Evolutionary conservation across 1,284 basidiomycete species (phyloP).

Genomic region (Anthracocystis walkeri): DNA sequence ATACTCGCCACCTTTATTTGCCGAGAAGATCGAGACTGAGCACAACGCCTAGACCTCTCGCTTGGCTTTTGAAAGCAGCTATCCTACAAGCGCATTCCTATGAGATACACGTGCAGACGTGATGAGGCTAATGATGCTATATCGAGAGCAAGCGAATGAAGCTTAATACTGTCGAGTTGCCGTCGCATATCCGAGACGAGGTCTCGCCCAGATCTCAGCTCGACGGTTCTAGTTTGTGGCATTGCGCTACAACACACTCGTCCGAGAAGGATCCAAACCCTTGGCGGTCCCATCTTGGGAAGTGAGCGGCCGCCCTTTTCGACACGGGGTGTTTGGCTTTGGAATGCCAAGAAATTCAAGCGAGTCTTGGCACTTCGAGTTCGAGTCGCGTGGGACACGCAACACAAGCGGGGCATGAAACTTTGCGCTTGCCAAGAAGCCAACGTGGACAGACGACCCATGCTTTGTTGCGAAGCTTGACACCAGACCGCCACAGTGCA

Average conservation of each 20-base stretch:
- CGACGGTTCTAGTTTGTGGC: background rate
- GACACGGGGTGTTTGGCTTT: background rate
- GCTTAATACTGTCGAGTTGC: too few relatives aligned
- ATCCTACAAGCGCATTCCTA: too few relatives aligned
- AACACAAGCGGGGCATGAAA: slow-evolving; percentile 8
- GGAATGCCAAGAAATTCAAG: slow-evolving; percentile 14
- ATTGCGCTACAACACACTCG: too few relatives aligned
- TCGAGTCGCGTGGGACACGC: slow-evolving; percentile 13
- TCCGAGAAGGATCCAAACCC: too few relatives aligned
- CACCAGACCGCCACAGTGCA: slow-evolving; percentile 1
- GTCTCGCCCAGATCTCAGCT: background rate
- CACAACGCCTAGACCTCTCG: background rate
- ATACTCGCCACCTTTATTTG: background rate
- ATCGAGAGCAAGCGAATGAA: too few relatives aligned
- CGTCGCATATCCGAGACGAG: background rate
- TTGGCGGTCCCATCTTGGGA: too few relatives aligned
- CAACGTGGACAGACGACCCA: slow-evolving; percentile 40
- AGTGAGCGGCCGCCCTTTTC: background rate
- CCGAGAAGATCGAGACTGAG: background rate
- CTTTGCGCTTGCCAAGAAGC: slow-evolving; percentile 28
- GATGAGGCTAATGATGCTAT: too few relatives aligned
- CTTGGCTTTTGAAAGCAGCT: background rate
- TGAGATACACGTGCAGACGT: too few relatives aligned
- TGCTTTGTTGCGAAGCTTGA: background rate
- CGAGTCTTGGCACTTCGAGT: slow-evolving; percentile 13